Conservation (phyloP, 1,284 basidiomycete species). For the Trametes polyzona region DNA sequence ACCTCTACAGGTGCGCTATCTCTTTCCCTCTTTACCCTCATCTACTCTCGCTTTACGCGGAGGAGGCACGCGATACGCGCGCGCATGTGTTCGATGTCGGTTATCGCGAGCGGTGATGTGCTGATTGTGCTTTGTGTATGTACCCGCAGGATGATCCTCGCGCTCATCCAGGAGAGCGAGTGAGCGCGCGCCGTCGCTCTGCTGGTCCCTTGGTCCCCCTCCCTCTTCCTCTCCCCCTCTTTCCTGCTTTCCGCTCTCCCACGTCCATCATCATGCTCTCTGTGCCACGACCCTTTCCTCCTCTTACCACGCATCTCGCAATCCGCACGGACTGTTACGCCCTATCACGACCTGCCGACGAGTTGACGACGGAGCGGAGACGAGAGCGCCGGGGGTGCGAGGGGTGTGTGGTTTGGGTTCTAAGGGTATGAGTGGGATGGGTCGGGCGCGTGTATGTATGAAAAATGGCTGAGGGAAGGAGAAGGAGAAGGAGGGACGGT, state of each 20-base stretch:
- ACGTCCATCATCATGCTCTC: too few species aligned
- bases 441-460: too few species aligned
- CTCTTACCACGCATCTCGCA: too few species aligned
- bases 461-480: background rate
- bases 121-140: background rate
- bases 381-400: background rate
- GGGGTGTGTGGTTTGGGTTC: background rate
- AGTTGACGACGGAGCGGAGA: constrained; percentile 2
- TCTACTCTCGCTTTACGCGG: background rate
- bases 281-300: background rate
- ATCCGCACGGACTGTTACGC: background rate
- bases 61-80: background rate
- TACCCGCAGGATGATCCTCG: constrained; percentile 41
- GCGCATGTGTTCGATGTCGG: background rate
- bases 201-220: too few species aligned
- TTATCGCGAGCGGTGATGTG: background rate
- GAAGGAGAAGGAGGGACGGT: background rate
- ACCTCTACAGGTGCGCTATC: constrained; percentile 82
- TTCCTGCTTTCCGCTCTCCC: too few species aligned
- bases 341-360: constrained; percentile 9
- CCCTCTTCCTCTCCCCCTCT: too few species aligned
- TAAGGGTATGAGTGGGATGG: too few species aligned
- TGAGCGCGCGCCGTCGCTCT: constrained; percentile 13
- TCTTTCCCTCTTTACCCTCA: background rate
- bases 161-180: constrained; percentile 40